phyloP scores from a whole-genome alignment of 208 protist genomes.

The Sergeia podlipaevii region DNA sequence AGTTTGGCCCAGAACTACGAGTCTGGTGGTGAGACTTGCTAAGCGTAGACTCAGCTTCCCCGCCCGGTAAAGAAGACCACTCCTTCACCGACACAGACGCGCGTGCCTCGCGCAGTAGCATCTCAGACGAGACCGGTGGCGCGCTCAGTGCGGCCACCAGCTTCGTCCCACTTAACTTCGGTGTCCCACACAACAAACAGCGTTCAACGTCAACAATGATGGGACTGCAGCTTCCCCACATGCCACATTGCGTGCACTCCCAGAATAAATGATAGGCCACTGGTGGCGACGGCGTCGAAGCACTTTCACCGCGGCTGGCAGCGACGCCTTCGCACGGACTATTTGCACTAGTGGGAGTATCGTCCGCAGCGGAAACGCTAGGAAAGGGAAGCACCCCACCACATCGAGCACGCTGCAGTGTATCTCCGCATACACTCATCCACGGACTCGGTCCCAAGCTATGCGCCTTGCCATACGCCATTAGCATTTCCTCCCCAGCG shows the following conservation, averaged over 20 bases:
- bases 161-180: slow-evolving; percentile 40
- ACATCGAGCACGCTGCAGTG: slow-evolving; percentile 46
- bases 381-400: slow-evolving; percentile 76
- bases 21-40: too few relatives aligned
- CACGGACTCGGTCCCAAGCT: slow-evolving; percentile 61
- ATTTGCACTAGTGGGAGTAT: background rate
- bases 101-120: slow-evolving; percentile 4
- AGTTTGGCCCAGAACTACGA: too few relatives aligned
- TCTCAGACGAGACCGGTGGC: slow-evolving; percentile 10
- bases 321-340: background rate
- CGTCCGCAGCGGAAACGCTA: background rate
- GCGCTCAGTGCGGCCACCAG: slow-evolving; percentile 32
- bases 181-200: slow-evolving; percentile 45
- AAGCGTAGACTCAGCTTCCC: too few relatives aligned
- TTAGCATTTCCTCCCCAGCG: slow-evolving; percentile 85
- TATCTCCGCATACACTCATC: slow-evolving; percentile 51
- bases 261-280: slow-evolving; percentile 50
- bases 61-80: too few relatives aligned
- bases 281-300: background rate
- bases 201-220: slow-evolving; percentile 18
- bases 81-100: too few relatives aligned
- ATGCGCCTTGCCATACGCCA: slow-evolving; percentile 88
- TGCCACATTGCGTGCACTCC: slow-evolving; percentile 85
- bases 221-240: slow-evolving; percentile 45
- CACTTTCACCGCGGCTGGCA: slow-evolving; percentile 1